A percentile compares a stretch with the other conserved stretches of the same genome.
phyloP scores from a whole-genome alignment of 2,329 filamentous ascomycete genomes.

The Fusarium sp. region DNA sequence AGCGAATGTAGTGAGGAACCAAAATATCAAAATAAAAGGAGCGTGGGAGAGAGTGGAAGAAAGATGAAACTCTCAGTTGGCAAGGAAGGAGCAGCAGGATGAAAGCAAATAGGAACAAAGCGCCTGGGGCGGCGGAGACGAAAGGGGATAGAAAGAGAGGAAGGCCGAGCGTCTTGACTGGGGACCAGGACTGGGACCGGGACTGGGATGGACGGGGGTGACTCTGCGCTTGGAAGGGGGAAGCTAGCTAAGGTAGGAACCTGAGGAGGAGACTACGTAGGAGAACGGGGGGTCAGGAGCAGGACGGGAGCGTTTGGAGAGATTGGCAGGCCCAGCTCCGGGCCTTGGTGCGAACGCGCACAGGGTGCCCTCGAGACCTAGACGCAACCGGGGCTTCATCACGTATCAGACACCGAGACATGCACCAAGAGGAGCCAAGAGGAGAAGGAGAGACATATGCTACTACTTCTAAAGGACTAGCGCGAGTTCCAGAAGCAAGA shows the following conservation, averaged over 20 bases:
- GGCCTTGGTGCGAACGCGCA: conserved; percentile 25
- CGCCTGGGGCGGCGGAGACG: conserved; percentile 38
- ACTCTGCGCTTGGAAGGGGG: conserved; percentile 17
- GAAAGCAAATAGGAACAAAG: conserved; percentile 40
- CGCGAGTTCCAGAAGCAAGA: conserved; percentile 20
- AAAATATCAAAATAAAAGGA: conserved; percentile 54
- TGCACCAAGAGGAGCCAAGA: conserved; percentile 10
- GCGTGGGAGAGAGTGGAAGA: conserved; percentile 62
- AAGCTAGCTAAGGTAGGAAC: conserved; percentile 19
- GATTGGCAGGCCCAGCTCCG: conserved; percentile 25
- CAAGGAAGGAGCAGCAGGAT: conserved; percentile 50
- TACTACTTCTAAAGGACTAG: conserved; percentile 21
- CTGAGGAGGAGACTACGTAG: conserved; percentile 17
- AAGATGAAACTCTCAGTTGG: conserved; percentile 60
- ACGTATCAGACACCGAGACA: conserved; percentile 24
- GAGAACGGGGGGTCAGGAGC: conserved; percentile 7
- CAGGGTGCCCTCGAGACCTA: conserved; percentile 15
- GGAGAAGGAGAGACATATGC: conserved; percentile 23
- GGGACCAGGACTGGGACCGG: conserved; percentile 28
- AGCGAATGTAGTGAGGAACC: conserved; percentile 46
- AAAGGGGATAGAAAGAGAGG: conserved; percentile 43
- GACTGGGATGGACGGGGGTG: conserved; percentile 26
- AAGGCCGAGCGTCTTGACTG: conserved; percentile 38
- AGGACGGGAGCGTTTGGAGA: conserved; percentile 20
- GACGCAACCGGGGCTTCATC: conserved; percentile 28